These are phyloP conservation scores for Monsonia emarginata DNA, from an alignment of 441 rosid species.

Conservation along the genomic window DNA sequence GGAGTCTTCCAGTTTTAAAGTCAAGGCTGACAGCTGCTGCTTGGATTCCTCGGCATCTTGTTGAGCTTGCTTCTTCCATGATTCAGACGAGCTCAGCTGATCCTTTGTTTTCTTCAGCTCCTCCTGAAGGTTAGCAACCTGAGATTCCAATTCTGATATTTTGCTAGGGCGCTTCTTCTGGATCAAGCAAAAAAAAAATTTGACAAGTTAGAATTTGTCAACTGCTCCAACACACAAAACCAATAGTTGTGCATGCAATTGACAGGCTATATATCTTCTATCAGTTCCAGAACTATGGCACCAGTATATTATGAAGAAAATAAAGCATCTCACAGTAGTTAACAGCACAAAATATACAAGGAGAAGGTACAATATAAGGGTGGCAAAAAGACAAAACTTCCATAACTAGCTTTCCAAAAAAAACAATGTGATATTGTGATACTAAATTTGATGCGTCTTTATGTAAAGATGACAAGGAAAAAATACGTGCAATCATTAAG, in stretches of 20 bases:
- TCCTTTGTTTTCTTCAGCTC: slow-evolving; percentile 80
- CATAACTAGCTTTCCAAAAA: too few species aligned
- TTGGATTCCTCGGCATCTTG: slow-evolving; percentile 75
- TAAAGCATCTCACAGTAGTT: background rate
- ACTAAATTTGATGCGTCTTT: background rate
- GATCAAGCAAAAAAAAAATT: background rate
- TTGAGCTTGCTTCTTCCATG: slow-evolving; percentile 54
- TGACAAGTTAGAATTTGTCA: background rate
- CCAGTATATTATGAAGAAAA: background rate
- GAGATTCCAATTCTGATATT: slow-evolving; percentile 61
- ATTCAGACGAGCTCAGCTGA: slow-evolving; percentile 59
- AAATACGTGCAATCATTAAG: too few species aligned
- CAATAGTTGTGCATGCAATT: background rate
- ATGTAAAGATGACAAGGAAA: too few species aligned
- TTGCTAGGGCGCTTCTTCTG: slow-evolving; percentile 64
- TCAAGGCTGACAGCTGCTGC: slow-evolving; percentile 40
- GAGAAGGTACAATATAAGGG: background rate
- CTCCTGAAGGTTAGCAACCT: slow-evolving; percentile 64
- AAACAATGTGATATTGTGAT: background rate
- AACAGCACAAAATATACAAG: background rate
- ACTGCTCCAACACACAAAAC: background rate
- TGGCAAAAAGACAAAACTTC: background rate
- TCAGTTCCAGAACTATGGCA: background rate
- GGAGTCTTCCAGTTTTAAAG: slow-evolving; percentile 46
- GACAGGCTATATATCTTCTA: background rate